Conservation (phyloP, 495 filamentous ascomycete species). For the Cercophora scortea region DNA sequence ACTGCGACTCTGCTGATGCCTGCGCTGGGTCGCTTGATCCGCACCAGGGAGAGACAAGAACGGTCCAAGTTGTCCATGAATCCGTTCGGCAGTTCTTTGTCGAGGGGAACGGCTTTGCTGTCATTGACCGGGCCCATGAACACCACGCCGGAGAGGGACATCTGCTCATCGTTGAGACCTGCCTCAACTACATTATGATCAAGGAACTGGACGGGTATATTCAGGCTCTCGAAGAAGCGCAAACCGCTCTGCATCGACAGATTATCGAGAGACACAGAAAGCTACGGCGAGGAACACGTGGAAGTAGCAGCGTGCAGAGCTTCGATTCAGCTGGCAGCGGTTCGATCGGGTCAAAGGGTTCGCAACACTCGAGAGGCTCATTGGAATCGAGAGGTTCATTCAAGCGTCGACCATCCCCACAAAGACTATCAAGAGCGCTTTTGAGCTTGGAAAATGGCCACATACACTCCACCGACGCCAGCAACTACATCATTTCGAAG, state of each 20-base stretch:
- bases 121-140: neutral
- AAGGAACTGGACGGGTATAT: conserved; percentile 7
- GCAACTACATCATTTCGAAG: no score
- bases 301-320: neutral
- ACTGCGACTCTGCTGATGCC: neutral
- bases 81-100: conserved; percentile 9
- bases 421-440: neutral
- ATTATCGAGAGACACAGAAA: neutral
- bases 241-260: neutral
- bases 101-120: neutral
- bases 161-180: conserved; percentile 7
- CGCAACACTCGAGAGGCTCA: no score
- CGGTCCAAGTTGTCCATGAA: conserved; percentile 10
- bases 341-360: no score
- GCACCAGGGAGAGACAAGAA: neutral
- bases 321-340: neutral
- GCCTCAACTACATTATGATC: conserved; percentile 8
- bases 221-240: neutral
- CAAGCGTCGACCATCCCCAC: neutral
- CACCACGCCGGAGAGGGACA: neutral
- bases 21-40: conserved; percentile 3
- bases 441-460: neutral
- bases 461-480: neutral
- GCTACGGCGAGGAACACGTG: neutral
- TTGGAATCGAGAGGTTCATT: no score